These are phyloP conservation scores for Kwoniella botswanensis DNA, from an alignment of 768 basidiomycete species.

Conservation along the genomic window DNA sequence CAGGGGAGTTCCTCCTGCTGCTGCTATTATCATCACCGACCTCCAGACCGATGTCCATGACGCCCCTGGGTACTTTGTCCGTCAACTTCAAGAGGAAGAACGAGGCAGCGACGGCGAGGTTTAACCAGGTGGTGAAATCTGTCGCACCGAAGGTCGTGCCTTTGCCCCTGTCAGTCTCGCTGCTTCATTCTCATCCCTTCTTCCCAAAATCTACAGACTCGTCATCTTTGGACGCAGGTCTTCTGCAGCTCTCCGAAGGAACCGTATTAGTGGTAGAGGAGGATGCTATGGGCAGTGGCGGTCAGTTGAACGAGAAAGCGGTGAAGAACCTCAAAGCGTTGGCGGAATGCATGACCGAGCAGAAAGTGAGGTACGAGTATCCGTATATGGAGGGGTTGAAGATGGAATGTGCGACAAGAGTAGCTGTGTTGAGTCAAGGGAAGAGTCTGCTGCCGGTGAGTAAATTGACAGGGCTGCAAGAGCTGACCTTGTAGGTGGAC, in stretches of 20 bases:
- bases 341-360: conserved; percentile 40
- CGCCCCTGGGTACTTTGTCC: conserved; percentile 51
- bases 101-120: conserved; percentile 7
- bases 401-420: conserved; percentile 51
- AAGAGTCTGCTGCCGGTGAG: conserved; percentile 55
- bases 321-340: conserved; percentile 51
- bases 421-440: conserved; percentile 48
- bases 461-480: conserved; percentile 25
- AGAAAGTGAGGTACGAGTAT: conserved; percentile 53
- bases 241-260: conserved; percentile 50
- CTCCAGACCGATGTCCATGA: conserved; percentile 33
- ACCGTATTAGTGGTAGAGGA: conserved; percentile 52
- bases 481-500: conserved; percentile 11
- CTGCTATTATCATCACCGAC: conserved; percentile 45
- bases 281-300: conserved; percentile 52
- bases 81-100: conserved; percentile 42
- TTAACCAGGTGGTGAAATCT: conserved; percentile 10
- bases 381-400: conserved; percentile 55
- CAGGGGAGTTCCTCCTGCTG: conserved; percentile 48
- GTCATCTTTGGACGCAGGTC: conserved; percentile 44
- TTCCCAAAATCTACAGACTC: conserved; percentile 32
- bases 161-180: conserved; percentile 39
- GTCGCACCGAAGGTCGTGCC: conserved; percentile 38
- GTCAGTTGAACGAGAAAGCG: conserved; percentile 51
- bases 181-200: conserved; percentile 45